Percentiles rank a stretch among this genome's conserved stretches.
Conservation (phyloP, 2,329 filamentous ascomycete genomes). For the Phyllachora maydis region DNA sequence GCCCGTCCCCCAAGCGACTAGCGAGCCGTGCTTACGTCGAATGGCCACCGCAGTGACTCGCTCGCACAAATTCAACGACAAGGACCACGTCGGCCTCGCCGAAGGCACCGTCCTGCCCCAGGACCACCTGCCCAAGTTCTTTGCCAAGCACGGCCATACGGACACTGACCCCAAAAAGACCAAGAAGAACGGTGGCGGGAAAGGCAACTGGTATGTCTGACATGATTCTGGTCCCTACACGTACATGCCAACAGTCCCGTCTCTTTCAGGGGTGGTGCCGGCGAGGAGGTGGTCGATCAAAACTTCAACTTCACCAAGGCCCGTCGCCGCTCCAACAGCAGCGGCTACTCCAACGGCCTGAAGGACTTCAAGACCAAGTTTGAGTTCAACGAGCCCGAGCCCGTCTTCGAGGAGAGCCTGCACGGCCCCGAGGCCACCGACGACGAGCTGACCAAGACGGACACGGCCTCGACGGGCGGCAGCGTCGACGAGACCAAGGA, state of each 20-base stretch:
- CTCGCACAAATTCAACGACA: constrained; percentile 88
- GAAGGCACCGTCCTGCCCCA: constrained; percentile 50
- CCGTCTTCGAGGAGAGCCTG: constrained; percentile 74
- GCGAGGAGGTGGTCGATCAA: constrained; percentile 70
- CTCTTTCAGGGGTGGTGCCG: constrained; percentile 50
- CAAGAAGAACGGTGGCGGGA: constrained; percentile 90
- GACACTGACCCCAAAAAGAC: constrained; percentile 77
- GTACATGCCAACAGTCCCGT: not conserved
- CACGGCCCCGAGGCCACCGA: constrained; percentile 48
- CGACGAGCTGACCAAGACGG: constrained; percentile 33
- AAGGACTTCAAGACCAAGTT: constrained; percentile 92
- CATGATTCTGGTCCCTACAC: not conserved
- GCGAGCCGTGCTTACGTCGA: not conserved
- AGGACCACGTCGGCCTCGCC: constrained; percentile 63
- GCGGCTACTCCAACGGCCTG: constrained; percentile 46
- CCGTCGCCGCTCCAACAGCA: constrained; percentile 85
- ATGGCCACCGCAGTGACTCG: constrained; percentile 80
- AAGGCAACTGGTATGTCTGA: constrained; percentile 69
- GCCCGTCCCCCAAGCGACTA: no score
- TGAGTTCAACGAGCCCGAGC: constrained; percentile 72
- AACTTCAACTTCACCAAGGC: constrained; percentile 68
- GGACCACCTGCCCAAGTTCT: constrained; percentile 75
- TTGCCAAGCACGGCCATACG: constrained; percentile 67
- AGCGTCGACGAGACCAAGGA: constrained; percentile 29
- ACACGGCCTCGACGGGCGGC: constrained; percentile 36